Base-by-base conservation (phyloP, 768 basidiomycete species). In the Collybia mongolica region DNA sequence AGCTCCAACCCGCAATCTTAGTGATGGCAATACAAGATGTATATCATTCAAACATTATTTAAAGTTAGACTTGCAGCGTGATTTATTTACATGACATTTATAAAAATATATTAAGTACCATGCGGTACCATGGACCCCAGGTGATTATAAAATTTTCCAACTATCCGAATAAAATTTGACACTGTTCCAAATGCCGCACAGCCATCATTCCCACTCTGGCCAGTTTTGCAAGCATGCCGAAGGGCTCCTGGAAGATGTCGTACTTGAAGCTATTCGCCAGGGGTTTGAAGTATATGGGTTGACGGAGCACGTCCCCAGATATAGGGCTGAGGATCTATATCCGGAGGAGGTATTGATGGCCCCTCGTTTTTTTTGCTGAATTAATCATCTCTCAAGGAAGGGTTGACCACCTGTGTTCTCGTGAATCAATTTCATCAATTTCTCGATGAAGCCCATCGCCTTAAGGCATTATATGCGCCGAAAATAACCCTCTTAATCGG, bases 291-390 rank as follows among this genome's bases (percentile, higher is more conserved):
- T 88, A 0, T 98, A 86, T 62, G 93, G 95, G 1, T 72, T 98
- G 51, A 90, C 87, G 3, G 97, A 98, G 70, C 97, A 98, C 67
- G 88, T 88, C 45, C 96, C 97, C 22, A 83, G 96, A 22, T 96
- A 94, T 69, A 78, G 92, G 50, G 50, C 59, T 1, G 65, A 77
- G 28, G 94, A 99, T 64, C 72, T 98, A 23, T 98, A 97, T 66
- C 95, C 96, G 17, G 97, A 98, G 73, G 97, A 99, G 83, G 94
- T 95, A 63, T 59, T 72, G 57, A 7, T 9, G 32, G 44, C 43
- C 39, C 40, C 6, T 38, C 15, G 46, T 37, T n/a, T 37, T 39
- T 17, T 53, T 19, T 42, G 7, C 40, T 42, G 39, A 47, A 23
- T 38, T 26, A 39, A 39, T 39, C 45, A 44, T 39, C 15, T 60